Percentiles rank a stretch among this genome's conserved stretches.
Evolutionary conservation across 2,329 filamentous ascomycete species (phyloP).

Genomic region (Chrysoporthe deuterocubensis): DNA sequence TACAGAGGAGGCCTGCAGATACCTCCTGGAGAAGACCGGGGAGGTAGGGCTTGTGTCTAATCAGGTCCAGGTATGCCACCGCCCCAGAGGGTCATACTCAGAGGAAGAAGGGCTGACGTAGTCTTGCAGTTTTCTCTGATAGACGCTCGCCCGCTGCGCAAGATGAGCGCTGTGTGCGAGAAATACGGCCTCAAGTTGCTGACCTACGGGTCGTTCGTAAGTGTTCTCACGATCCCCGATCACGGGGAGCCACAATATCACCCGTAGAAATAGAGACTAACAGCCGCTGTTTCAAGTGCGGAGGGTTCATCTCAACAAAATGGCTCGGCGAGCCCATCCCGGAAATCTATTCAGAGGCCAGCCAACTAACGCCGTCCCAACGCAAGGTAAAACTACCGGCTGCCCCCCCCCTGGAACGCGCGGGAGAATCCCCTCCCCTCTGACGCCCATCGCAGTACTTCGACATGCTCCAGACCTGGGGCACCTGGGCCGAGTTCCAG

Average conservation of each 20-base stretch:
- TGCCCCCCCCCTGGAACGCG: no score
- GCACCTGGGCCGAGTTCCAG: slow-evolving; percentile 39
- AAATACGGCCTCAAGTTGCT: slow-evolving; percentile 39
- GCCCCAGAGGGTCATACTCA: not conserved
- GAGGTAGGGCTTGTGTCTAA: slow-evolving; percentile 37
- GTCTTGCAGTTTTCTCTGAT: slow-evolving; percentile 39
- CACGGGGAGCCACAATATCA: no score
- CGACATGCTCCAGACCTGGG: slow-evolving; percentile 39
- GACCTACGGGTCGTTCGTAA: slow-evolving; percentile 42
- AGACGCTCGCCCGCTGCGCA: slow-evolving; percentile 37
- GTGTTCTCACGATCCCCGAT: slow-evolving; percentile 9
- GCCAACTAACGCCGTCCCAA: slow-evolving; percentile 41
- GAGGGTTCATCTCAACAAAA: slow-evolving; percentile 41
- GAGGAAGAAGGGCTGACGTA: not conserved
- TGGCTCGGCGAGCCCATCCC: slow-evolving; percentile 40
- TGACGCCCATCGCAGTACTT: slow-evolving; percentile 31
- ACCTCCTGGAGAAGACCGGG: no score
- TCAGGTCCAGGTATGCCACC: slow-evolving; percentile 39
- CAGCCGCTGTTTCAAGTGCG: slow-evolving; percentile 32
- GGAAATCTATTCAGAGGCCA: slow-evolving; percentile 38
- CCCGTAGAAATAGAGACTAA: slow-evolving; percentile 10
- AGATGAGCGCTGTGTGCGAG: slow-evolving; percentile 36
- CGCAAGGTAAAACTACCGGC: slow-evolving; percentile 33
- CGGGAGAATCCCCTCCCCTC: not conserved
- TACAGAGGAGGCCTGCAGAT: no score